phyloP scores from a whole-genome alignment of 768 basidiomycete genomes.

The Pleurotus tuoliensis region DNA sequence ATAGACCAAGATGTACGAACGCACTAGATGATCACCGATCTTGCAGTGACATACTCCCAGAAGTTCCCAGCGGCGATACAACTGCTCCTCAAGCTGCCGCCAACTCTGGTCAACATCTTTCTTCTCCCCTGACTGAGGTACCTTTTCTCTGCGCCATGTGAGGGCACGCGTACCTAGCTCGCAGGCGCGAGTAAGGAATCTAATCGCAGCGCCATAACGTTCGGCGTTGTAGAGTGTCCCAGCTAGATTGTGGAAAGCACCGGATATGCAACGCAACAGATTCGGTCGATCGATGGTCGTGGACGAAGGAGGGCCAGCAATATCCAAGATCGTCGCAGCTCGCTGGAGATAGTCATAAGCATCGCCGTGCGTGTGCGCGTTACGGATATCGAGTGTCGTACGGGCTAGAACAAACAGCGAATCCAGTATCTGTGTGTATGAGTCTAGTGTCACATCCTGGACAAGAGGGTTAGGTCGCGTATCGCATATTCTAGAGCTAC shows the following conservation, averaged over 20 bases:
- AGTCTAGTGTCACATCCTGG: slow-evolving; percentile 18
- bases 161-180: slow-evolving; percentile 47
- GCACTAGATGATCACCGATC: slow-evolving; percentile 71
- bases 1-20: slow-evolving; percentile 14
- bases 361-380: slow-evolving; percentile 42
- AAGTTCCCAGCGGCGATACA: slow-evolving; percentile 77
- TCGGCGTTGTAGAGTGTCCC: slow-evolving; percentile 66
- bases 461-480: slow-evolving; percentile 7
- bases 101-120: slow-evolving; percentile 36
- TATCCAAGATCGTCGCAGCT: slow-evolving; percentile 31
- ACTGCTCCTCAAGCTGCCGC: slow-evolving; percentile 57
- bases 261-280: slow-evolving; percentile 65
- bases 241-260: slow-evolving; percentile 66
- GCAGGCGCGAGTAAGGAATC: slow-evolving; percentile 65
- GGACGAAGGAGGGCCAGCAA: slow-evolving; percentile 6
- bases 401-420: slow-evolving; percentile 53
- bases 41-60: slow-evolving; percentile 76
- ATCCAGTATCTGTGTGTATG: slow-evolving; percentile 46
- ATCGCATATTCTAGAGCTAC: slow-evolving; percentile 1
- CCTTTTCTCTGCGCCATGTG: slow-evolving; percentile 17
- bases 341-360: slow-evolving; percentile 45
- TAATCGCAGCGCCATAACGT: slow-evolving; percentile 57
- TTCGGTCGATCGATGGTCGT: slow-evolving; percentile 38
- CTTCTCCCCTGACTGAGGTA: slow-evolving; percentile 19
- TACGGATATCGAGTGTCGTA: slow-evolving; percentile 30